Evolutionary conservation across 805 yeast species (phyloP).

Genomic region (Isabelozyma gotoi): DNA sequence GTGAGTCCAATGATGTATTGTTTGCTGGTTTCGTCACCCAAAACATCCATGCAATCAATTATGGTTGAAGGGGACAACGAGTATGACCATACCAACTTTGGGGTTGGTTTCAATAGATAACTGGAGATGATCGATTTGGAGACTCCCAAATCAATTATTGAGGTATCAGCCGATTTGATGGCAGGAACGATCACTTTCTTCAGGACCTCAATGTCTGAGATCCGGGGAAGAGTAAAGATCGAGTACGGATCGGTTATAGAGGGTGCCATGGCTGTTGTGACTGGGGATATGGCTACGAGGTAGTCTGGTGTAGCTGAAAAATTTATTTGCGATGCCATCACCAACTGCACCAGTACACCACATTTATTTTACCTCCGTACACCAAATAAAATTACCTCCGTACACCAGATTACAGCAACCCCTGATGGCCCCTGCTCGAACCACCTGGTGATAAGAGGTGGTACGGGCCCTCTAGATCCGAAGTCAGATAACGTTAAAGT

Average conservation of each 20-base stretch:
- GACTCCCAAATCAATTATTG: conserved; percentile 49
- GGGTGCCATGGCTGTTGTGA: conserved; percentile 6
- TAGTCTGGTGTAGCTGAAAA: background rate
- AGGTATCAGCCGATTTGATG: conserved; percentile 20
- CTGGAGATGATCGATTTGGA: conserved; percentile 54
- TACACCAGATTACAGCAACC: too few relatives aligned
- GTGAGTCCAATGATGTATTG: conserved; percentile 41
- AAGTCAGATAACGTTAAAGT: too few relatives aligned
- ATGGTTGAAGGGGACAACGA: conserved; percentile 49
- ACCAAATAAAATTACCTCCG: too few relatives aligned
- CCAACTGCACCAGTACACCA: conserved; percentile 2
- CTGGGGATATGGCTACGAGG: background rate
- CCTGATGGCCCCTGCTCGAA: too few relatives aligned
- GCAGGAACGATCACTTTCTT: conserved; percentile 23
- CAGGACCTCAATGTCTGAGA: conserved; percentile 24
- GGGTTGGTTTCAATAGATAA: conserved; percentile 54
- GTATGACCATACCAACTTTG: conserved; percentile 56
- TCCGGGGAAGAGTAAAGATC: conserved; percentile 31
- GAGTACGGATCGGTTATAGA: conserved; percentile 30
- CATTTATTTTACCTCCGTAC: background rate
- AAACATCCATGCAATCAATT: conserved; percentile 42
- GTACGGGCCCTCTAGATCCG: too few relatives aligned
- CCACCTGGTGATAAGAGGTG: too few relatives aligned
- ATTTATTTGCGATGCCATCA: conserved; percentile 3
- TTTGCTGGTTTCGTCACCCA: conserved; percentile 8